These are phyloP conservation scores for Phytophthora ohioensis DNA, from an alignment of 352 stramenopile species.

Conservation along the genomic window DNA sequence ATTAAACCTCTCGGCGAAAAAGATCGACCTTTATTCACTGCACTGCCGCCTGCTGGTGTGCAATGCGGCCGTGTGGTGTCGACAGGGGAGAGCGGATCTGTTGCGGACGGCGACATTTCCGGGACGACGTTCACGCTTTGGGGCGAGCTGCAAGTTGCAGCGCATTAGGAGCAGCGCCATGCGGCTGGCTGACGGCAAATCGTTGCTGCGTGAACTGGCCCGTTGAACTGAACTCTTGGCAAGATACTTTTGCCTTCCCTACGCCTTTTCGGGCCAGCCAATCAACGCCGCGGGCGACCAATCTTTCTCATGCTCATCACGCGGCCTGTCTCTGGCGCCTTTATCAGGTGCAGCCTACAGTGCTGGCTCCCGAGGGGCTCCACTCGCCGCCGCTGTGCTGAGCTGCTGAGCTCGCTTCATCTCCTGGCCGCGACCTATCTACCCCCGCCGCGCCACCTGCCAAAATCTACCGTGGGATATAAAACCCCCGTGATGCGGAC, in stretches of 20 bases:
- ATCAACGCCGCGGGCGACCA: conserved; percentile 14
- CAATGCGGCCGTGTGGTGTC: neutral
- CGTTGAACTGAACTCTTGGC: conserved; percentile 28
- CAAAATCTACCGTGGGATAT: conserved; percentile 19
- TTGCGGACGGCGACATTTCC: no score
- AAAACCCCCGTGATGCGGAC: neutral
- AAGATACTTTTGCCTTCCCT: conserved; percentile 43
- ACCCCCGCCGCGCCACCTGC: conserved; percentile 26
- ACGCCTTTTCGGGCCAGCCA: conserved; percentile 36
- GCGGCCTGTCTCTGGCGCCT: conserved; percentile 24
- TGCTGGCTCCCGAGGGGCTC: conserved; percentile 27
- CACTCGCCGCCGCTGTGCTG: neutral
- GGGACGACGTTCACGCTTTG: no score
- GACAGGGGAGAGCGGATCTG: neutral
- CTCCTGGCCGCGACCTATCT: conserved; percentile 5
- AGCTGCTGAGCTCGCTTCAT: neutral
- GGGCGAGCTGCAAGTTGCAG: neutral
- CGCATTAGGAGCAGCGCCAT: neutral
- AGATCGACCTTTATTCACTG: conserved; percentile 2
- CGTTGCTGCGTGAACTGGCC: conserved; percentile 12
- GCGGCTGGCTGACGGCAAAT: conserved; percentile 26
- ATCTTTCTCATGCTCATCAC: conserved; percentile 35
- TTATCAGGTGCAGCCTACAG: conserved; percentile 35
- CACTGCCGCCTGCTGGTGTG: neutral
- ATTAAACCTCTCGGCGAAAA: conserved; percentile 7